Evolutionary conservation across 495 filamentous ascomycete species (phyloP).

Genomic region (Penicillium herquei): DNA sequence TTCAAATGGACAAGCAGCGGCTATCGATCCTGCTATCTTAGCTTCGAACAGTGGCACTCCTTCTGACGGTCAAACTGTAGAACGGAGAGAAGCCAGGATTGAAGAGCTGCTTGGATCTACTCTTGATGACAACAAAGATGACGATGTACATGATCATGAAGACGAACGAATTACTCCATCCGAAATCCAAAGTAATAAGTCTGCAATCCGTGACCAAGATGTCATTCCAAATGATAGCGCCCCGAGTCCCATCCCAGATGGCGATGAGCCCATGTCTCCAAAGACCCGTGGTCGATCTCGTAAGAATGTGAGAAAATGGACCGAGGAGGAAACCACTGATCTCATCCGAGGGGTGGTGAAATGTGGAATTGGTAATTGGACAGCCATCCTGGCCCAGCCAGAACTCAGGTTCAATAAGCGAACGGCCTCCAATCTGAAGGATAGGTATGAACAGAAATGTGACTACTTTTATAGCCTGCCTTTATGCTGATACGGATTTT

Average conservation of each 20-base stretch:
- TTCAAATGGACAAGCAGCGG: slow-evolving; percentile 21
- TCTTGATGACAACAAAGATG: slow-evolving; percentile 16
- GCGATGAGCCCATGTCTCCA: slow-evolving; percentile 35
- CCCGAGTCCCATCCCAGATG: slow-evolving; percentile 17
- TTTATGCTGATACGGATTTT: slow-evolving; percentile 6
- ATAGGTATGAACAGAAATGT: slow-evolving; percentile 47
- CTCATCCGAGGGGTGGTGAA: slow-evolving; percentile 73
- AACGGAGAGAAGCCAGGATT: slow-evolving; percentile 36
- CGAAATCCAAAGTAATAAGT: background rate
- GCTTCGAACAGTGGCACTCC: slow-evolving; percentile 16
- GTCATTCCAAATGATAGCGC: background rate
- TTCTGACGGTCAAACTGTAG: slow-evolving; percentile 28
- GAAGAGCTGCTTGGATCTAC: slow-evolving; percentile 39
- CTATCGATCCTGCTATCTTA: slow-evolving; percentile 23
- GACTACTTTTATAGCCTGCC: background rate
- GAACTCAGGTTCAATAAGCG: slow-evolving; percentile 74
- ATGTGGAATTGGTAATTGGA: slow-evolving; percentile 88
- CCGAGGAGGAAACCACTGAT: slow-evolving; percentile 76
- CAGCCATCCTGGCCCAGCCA: slow-evolving; percentile 71
- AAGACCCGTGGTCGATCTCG: slow-evolving; percentile 44
- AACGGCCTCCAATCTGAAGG: slow-evolving; percentile 80
- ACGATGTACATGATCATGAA: slow-evolving; percentile 14
- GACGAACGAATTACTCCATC: slow-evolving; percentile 8
- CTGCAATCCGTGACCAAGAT: slow-evolving; percentile 1
- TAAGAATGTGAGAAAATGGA: slow-evolving; percentile 65